Conservation (phyloP, 331 rosid species). For the Quercus lobata region DNA sequence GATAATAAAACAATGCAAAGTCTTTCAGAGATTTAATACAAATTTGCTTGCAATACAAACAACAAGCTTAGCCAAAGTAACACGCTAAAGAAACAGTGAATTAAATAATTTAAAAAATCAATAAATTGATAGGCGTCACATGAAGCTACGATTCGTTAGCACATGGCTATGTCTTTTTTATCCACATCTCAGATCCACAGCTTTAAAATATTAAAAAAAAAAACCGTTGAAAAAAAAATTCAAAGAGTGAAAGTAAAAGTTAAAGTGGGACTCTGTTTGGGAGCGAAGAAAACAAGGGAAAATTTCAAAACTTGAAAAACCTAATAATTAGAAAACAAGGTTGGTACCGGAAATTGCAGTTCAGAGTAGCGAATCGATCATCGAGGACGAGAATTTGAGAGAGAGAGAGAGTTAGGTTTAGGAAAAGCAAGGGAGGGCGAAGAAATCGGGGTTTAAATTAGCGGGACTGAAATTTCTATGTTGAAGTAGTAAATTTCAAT, state of each 20-base stretch:
- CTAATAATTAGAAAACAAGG: neutral
- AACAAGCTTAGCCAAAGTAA: slow-evolving; percentile 28
- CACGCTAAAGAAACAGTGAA: slow-evolving; percentile 41
- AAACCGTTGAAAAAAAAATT: neutral
- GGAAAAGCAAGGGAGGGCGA: slow-evolving; percentile 37
- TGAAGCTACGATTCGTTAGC: slow-evolving; percentile 27
- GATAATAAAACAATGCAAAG: slow-evolving; percentile 22
- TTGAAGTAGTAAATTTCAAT: too few relatives aligned
- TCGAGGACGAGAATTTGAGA: slow-evolving; percentile 16
- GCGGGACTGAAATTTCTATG: slow-evolving; percentile 2
- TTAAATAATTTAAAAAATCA: slow-evolving; percentile 27
- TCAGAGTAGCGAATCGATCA: slow-evolving; percentile 4
- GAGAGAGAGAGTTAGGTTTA: slow-evolving; percentile 20
- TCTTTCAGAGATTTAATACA: slow-evolving; percentile 24
- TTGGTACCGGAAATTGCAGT: slow-evolving; percentile 30
- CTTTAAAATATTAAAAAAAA: neutral
- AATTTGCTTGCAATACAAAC: slow-evolving; percentile 17
- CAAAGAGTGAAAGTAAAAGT: neutral
- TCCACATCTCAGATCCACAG: slow-evolving; percentile 41
- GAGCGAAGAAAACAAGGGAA: slow-evolving; percentile 7
- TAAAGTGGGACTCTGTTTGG: neutral
- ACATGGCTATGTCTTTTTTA: slow-evolving; percentile 38
- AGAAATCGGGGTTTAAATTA: slow-evolving; percentile 30
- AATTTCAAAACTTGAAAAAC: neutral
- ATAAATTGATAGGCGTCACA: slow-evolving; percentile 11